Conservation (phyloP, 352 stramenopile species). For the Pythium dissotocum region DNA sequence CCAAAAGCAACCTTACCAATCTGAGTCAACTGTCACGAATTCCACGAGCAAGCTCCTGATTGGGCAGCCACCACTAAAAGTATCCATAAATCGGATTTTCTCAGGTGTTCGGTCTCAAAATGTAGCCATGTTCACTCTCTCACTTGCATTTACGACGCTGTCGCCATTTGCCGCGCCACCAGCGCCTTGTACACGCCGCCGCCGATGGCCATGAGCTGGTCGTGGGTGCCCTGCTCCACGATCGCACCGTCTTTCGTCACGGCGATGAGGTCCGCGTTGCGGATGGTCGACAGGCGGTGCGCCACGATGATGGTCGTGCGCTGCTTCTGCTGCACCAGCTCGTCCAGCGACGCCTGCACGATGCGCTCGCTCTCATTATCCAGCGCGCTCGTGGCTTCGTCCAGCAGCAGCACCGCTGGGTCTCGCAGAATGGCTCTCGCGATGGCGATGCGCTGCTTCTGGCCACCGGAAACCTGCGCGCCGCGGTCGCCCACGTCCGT, state of each 20-base stretch:
- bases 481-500: slow-evolving; percentile 89
- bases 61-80: no score
- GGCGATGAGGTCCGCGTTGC: slow-evolving; percentile 86
- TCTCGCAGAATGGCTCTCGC: slow-evolving; percentile 91
- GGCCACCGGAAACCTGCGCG: slow-evolving; percentile 89
- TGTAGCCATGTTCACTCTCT: neutral
- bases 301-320: slow-evolving; percentile 93
- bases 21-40: no score
- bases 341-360: slow-evolving; percentile 81
- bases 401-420: slow-evolving; percentile 84
- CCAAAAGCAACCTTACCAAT: no score
- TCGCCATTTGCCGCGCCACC: slow-evolving; percentile 19
- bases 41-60: no score
- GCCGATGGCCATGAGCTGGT: slow-evolving; percentile 35
- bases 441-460: slow-evolving; percentile 94
- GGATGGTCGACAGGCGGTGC: slow-evolving; percentile 91
- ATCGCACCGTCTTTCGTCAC: slow-evolving; percentile 78
- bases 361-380: slow-evolving; percentile 80
- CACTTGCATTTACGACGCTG: neutral
- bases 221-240: slow-evolving; percentile 83
- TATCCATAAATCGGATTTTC: no score
- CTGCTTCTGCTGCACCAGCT: slow-evolving; percentile 38
- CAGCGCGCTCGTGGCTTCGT: slow-evolving; percentile 89
- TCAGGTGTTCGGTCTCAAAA: no score
- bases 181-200: slow-evolving; percentile 29